Evolutionary conservation across 2,329 filamentous ascomycete species (phyloP).

Genomic region (Phyllosticta paracitricarpa): DNA sequence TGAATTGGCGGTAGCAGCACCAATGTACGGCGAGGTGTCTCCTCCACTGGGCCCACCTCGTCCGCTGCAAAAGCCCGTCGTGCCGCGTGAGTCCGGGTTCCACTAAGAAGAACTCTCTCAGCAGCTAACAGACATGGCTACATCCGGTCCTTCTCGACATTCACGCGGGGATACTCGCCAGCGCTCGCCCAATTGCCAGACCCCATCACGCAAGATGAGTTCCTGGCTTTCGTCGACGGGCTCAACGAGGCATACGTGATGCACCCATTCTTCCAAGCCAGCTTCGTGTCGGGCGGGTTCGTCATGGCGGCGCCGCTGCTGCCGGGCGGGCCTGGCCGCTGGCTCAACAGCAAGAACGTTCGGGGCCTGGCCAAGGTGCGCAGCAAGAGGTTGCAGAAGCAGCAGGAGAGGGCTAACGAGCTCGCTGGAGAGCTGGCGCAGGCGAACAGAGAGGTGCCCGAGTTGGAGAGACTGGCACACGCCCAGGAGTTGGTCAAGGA

Average conservation of each 20-base stretch:
- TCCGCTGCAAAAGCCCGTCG: constrained; percentile 1
- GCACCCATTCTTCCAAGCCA: constrained; percentile 17
- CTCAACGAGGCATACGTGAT: constrained; percentile 21
- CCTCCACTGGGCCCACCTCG: neutral
- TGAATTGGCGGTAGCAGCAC: neutral
- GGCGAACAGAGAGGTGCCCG: neutral
- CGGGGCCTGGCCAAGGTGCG: neutral
- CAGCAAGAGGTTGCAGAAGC: neutral
- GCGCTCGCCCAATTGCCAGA: neutral
- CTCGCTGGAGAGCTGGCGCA: neutral
- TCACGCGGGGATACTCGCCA: constrained; percentile 1
- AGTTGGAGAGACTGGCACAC: neutral
- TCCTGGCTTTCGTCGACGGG: constrained; percentile 20
- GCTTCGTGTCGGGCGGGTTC: constrained; percentile 14
- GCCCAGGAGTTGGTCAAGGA: neutral
- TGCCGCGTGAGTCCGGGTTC: neutral
- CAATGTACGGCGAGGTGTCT: neutral
- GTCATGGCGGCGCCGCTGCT: constrained; percentile 16
- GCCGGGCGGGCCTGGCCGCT: constrained; percentile 5
- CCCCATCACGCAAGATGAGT: constrained; percentile 14
- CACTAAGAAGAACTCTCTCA: neutral
- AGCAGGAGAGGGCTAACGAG: constrained; percentile 1
- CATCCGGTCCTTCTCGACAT: constrained; percentile 6
- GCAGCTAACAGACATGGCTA: neutral
- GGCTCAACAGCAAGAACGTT: constrained; percentile 3